Percentiles rank a stretch among this genome's conserved stretches.
These are phyloP conservation scores for Tricholoma sp. DNA, from an alignment of 768 basidiomycete genomes.

Conservation along the genomic window DNA sequence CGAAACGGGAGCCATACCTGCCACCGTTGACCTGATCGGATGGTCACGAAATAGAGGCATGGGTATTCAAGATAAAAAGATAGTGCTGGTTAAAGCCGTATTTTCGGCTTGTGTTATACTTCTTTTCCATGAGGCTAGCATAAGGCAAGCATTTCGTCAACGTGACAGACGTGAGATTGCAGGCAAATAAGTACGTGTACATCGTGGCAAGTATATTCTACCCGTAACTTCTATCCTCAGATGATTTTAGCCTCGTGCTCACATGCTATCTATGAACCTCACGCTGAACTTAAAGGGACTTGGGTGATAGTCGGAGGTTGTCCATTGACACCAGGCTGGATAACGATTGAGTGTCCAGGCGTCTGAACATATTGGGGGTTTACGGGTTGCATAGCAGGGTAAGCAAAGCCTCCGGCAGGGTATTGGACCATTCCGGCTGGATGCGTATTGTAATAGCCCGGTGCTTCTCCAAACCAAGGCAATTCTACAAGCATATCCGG, in stretches of 20 bases:
- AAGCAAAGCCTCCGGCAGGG: slow-evolving; percentile 18
- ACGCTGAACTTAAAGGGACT: slow-evolving; percentile 33
- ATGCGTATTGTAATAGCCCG: slow-evolving; percentile 51
- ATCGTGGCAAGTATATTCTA: slow-evolving; percentile 2
- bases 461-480: slow-evolving; percentile 73
- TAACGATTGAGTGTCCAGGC: slow-evolving; percentile 60
- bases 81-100: neutral
- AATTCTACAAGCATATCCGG: slow-evolving; percentile 38
- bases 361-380: slow-evolving; percentile 11
- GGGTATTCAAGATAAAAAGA: neutral
- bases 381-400: slow-evolving; percentile 34
- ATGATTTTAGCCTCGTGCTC: neutral
- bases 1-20: slow-evolving; percentile 24
- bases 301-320: slow-evolving; percentile 58
- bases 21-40: slow-evolving; percentile 39
- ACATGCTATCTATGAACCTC: neutral
- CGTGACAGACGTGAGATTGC: slow-evolving; percentile 5
- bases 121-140: neutral
- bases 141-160: neutral
- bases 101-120: neutral
- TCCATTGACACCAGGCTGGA: slow-evolving; percentile 63
- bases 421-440: slow-evolving; percentile 22
- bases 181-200: slow-evolving; percentile 5
- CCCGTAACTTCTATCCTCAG: neutral
- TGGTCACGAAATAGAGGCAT: slow-evolving; percentile 50